Conservation (phyloP, 2,329 filamentous ascomycete species). For the Xylaria sp. region DNA sequence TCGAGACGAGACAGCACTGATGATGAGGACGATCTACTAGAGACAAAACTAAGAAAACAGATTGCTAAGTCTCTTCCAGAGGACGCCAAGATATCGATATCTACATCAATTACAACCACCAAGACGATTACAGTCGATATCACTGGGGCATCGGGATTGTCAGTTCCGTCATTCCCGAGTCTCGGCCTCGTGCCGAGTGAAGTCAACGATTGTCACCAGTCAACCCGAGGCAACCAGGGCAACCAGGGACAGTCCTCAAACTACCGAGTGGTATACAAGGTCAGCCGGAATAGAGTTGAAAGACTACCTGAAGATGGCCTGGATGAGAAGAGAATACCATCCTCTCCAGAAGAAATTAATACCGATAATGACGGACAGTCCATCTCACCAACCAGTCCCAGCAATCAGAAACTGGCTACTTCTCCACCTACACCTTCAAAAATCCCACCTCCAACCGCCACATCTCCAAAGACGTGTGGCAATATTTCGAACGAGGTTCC, state of each 20-base stretch:
- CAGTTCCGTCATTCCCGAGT: conserved; percentile 66
- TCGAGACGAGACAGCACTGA: conserved; percentile 41
- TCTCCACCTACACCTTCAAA: conserved; percentile 47
- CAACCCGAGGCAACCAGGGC: conserved; percentile 38
- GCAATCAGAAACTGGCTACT: conserved; percentile 22
- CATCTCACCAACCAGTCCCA: conserved; percentile 20
- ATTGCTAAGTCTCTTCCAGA: conserved; percentile 66
- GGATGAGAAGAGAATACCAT: conserved; percentile 45
- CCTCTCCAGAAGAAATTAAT: conserved; percentile 42
- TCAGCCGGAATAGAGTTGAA: conserved; percentile 63
- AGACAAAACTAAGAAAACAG: conserved; percentile 62
- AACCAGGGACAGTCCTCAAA: conserved; percentile 49
- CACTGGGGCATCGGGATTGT: conserved; percentile 61
- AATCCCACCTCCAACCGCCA: conserved; percentile 36
- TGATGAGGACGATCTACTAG: conserved; percentile 59
- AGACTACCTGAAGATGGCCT: conserved; percentile 54
- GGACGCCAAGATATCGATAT: conserved; percentile 69
- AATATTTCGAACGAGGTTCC: conserved; percentile 20
- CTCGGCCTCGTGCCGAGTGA: conserved; percentile 67
- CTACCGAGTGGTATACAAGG: conserved; percentile 70
- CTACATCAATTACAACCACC: conserved; percentile 67
- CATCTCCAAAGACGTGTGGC: conserved; percentile 38
- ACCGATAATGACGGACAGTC: conserved; percentile 37
- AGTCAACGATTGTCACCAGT: conserved; percentile 39
- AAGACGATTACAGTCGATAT: conserved; percentile 75